Evolutionary conservation across 2,329 filamentous ascomycete species (phyloP).

Genomic region (Aspergillus phoenicis): DNA sequence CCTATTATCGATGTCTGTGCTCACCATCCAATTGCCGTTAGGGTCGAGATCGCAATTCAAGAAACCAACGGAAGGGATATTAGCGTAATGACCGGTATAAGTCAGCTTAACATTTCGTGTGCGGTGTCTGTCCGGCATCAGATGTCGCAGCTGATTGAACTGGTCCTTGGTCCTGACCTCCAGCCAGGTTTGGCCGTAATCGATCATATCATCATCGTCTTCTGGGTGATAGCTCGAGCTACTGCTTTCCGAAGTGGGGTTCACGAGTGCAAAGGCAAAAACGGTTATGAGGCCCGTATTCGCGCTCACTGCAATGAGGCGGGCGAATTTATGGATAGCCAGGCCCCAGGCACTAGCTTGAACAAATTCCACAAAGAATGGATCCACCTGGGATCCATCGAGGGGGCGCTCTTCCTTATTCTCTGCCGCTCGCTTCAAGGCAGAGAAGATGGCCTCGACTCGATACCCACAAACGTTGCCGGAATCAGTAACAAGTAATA

Average conservation of each 20-base stretch:
- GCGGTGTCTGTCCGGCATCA: slow-evolving; percentile 37
- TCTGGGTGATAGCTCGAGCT: slow-evolving; percentile 20
- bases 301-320: slow-evolving; percentile 81
- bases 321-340: slow-evolving; percentile 76
- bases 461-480: slow-evolving; percentile 75
- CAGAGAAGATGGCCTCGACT: slow-evolving; percentile 55
- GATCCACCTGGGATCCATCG: slow-evolving; percentile 39
- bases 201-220: slow-evolving; percentile 20
- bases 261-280: slow-evolving; percentile 60
- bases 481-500: slow-evolving; percentile 70
- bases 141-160: slow-evolving; percentile 31
- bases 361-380: slow-evolving; percentile 77
- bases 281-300: slow-evolving; percentile 67
- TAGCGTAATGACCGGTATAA: slow-evolving; percentile 48
- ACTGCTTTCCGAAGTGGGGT: slow-evolving; percentile 26
- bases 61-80: slow-evolving; percentile 62
- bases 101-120: slow-evolving; percentile 47
- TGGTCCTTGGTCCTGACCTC: slow-evolving; percentile 29
- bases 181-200: slow-evolving; percentile 38
- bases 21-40: slow-evolving; percentile 59
- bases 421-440: slow-evolving; percentile 41
- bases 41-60: slow-evolving; percentile 60
- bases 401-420: slow-evolving; percentile 28
- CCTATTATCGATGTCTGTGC: slow-evolving; percentile 58
- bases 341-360: slow-evolving; percentile 83